Evolutionary conservation across 163 green algal species (phyloP).

Genomic region (Chloromonas sp.): DNA sequence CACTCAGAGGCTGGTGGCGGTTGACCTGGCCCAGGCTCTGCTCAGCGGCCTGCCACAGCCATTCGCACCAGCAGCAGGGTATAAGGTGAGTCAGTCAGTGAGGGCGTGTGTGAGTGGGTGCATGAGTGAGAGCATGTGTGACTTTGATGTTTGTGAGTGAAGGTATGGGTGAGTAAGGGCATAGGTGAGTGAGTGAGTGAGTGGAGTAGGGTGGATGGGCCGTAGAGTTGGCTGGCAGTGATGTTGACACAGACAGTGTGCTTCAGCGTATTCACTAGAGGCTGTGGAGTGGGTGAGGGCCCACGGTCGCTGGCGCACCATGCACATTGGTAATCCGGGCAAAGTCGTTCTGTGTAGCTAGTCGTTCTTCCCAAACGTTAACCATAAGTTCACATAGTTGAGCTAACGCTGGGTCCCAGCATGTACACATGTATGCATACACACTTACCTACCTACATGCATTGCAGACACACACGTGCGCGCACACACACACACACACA

Average conservation of each 20-base stretch:
- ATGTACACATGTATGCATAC: neutral
- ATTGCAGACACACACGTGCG: neutral
- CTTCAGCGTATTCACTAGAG: no score
- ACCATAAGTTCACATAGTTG: neutral
- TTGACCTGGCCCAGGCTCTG: slow-evolving; percentile 54
- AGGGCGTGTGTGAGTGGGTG: neutral
- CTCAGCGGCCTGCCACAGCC: slow-evolving; percentile 42
- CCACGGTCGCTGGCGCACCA: no score
- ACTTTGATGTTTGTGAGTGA: neutral
- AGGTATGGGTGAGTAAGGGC: neutral
- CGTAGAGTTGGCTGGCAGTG: no score
- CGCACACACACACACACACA: neutral
- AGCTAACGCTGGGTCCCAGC: neutral
- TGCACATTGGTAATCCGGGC: no score
- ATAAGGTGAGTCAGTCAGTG: slow-evolving; percentile 7
- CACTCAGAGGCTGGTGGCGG: slow-evolving; percentile 45
- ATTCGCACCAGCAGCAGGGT: slow-evolving; percentile 23
- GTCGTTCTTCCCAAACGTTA: neutral
- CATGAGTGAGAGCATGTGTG: neutral
- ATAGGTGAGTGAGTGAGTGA: no score
- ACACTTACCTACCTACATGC: neutral
- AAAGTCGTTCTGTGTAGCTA: neutral
- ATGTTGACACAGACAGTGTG: no score
- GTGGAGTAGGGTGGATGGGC: no score
- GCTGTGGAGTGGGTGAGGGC: no score